These are phyloP conservation scores for Astragalus membranaceus DNA, from an alignment of 306 rosid species.

Conservation along the genomic window DNA sequence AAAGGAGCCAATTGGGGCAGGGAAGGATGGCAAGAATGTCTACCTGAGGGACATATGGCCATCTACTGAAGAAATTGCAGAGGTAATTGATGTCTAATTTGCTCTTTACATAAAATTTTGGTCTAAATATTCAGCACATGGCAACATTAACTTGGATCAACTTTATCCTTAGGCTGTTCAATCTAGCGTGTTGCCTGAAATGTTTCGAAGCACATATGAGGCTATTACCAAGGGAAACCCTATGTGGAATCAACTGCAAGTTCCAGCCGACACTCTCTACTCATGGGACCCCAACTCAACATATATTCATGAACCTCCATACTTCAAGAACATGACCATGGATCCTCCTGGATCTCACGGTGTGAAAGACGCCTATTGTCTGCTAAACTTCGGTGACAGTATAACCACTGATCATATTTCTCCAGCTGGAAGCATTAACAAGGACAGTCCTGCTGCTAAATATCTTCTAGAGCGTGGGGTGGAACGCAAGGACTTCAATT, in stretches of 20 bases:
- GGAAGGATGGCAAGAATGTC: constrained; percentile 75
- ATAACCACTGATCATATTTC: constrained; percentile 96
- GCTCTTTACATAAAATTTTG: background rate
- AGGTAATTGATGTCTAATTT: constrained; percentile 39
- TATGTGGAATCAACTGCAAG: constrained; percentile 72
- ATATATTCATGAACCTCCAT: constrained; percentile 91
- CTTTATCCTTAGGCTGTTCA: constrained; percentile 62
- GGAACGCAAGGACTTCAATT: constrained; percentile 82
- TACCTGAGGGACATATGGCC: constrained; percentile 92
- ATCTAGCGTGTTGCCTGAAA: constrained; percentile 78
- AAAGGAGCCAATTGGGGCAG: constrained; percentile 84
- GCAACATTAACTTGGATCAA: constrained; percentile 19
- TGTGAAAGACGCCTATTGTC: constrained; percentile 88
- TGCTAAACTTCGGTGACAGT: constrained; percentile 86
- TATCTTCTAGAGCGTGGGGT: constrained; percentile 77
- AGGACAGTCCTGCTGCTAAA: constrained; percentile 91
- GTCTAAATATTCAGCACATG: background rate
- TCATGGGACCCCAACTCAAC: constrained; percentile 88
- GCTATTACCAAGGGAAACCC: constrained; percentile 81
- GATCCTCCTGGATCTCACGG: constrained; percentile 81
- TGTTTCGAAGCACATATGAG: constrained; percentile 78
- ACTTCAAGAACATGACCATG: constrained; percentile 82
- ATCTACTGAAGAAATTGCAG: constrained; percentile 70
- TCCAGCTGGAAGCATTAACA: constrained; percentile 91
- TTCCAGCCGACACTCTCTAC: constrained; percentile 56